Percentiles rank a stretch among this genome's conserved stretches.
These are phyloP conservation scores for Fusarium albidum DNA, from an alignment of 2,329 filamentous ascomycete species.

Conservation along the genomic window DNA sequence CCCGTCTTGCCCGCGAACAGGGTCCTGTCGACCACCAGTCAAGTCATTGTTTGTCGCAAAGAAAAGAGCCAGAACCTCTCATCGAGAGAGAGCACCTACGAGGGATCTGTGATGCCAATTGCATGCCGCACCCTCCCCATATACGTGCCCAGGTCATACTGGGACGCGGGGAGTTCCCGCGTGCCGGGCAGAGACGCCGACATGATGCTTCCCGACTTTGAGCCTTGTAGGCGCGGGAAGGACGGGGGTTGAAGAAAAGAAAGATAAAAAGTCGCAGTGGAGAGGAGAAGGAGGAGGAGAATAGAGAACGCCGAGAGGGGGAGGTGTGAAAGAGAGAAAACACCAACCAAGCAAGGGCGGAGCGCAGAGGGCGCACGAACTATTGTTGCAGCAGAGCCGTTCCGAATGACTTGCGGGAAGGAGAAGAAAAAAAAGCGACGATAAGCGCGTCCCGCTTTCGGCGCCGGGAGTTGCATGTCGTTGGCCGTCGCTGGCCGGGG, in stretches of 20 bases:
- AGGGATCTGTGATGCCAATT: slow-evolving; percentile 90
- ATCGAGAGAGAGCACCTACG: slow-evolving; percentile 67
- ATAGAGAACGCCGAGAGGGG: not conserved
- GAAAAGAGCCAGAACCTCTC: not conserved
- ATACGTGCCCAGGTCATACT: slow-evolving; percentile 92
- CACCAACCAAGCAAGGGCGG: slow-evolving; percentile 1
- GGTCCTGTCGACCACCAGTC: slow-evolving; percentile 65
- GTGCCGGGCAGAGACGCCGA: slow-evolving; percentile 71
- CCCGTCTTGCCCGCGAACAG: slow-evolving; percentile 80
- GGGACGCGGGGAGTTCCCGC: slow-evolving; percentile 88
- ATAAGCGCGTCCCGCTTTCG: slow-evolving; percentile 45
- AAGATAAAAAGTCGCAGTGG: slow-evolving; percentile 6
- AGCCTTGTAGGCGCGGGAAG: not conserved
- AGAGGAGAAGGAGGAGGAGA: slow-evolving; percentile 6
- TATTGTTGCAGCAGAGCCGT: slow-evolving; percentile 11
- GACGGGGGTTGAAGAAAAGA: slow-evolving; percentile 12
- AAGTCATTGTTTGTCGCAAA: slow-evolving; percentile 8
- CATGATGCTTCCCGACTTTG: slow-evolving; percentile 52
- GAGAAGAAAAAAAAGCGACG: slow-evolving; percentile 40
- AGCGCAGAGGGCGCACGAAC: slow-evolving; percentile 9
- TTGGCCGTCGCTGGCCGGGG: slow-evolving; percentile 13
- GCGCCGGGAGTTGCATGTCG: slow-evolving; percentile 32
- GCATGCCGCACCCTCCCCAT: slow-evolving; percentile 94
- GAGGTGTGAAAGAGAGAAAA: slow-evolving; percentile 9
- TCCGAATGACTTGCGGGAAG: slow-evolving; percentile 29